Evolutionary conservation across 225 moss, liverwort and hornwort species (phyloP).

Genomic region (Thuidium tamariscinum): DNA sequence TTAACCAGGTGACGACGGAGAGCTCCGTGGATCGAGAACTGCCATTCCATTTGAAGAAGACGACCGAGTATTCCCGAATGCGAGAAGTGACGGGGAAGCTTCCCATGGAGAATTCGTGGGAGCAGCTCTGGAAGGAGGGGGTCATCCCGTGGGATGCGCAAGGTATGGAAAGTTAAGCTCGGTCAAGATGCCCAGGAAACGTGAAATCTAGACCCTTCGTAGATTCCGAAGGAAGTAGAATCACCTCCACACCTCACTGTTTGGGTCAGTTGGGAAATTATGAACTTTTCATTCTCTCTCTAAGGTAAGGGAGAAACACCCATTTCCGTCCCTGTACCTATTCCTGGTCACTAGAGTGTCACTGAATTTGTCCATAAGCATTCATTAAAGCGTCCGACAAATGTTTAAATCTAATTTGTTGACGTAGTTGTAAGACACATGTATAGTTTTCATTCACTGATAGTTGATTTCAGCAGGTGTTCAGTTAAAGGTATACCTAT

Average conservation of each 20-base stretch:
- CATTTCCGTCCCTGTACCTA: no score
- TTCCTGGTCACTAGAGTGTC: no score
- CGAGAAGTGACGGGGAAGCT: neutral
- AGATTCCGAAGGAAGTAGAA: neutral
- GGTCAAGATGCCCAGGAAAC: no score
- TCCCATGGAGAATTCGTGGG: neutral
- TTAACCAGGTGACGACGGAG: neutral
- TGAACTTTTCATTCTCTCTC: neutral
- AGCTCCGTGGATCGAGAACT: neutral
- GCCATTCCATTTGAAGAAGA: neutral
- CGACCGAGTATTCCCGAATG: neutral
- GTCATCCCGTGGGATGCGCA: neutral
- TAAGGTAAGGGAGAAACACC: no score
- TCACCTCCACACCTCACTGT: neutral
- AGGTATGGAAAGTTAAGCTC: neutral
- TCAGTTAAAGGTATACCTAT: no score
- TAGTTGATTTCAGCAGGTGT: no score
- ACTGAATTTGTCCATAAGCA: no score
- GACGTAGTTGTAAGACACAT: no score
- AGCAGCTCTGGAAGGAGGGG: neutral
- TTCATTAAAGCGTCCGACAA: no score
- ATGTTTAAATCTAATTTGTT: no score
- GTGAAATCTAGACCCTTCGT: neutral
- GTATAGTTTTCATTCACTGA: no score
- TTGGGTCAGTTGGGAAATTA: neutral